Evolutionary conservation across 2,329 filamentous ascomycete genomes (phyloP).

Genomic region (Coniosporium tulheliwenetii): DNA sequence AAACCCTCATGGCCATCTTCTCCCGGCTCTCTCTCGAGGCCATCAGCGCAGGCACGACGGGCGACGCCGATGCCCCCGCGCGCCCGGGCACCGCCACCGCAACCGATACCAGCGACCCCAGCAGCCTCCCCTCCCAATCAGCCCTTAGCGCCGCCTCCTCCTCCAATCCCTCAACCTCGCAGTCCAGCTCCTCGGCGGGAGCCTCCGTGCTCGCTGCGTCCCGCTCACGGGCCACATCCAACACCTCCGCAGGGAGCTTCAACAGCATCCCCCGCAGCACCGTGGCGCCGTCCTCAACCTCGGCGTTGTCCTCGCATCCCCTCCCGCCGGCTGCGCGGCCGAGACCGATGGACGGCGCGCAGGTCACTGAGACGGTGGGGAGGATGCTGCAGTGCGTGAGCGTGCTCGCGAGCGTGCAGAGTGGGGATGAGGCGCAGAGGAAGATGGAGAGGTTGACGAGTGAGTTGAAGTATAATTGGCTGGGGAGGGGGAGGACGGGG

Average conservation of each 20-base stretch:
- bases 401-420: slow-evolving; percentile 65
- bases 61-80: slow-evolving; percentile 11
- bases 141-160: slow-evolving; percentile 48
- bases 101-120: slow-evolving; percentile 58
- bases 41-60: slow-evolving; percentile 24
- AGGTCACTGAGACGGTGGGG: slow-evolving; percentile 87
- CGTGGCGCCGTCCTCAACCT: slow-evolving; percentile 7
- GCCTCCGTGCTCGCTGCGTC: slow-evolving; percentile 12
- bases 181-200: slow-evolving; percentile 18
- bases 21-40: slow-evolving; percentile 79
- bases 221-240: slow-evolving; percentile 70
- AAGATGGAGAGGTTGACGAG: slow-evolving; percentile 74
- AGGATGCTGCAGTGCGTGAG: slow-evolving; percentile 94
- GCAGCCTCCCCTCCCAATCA: slow-evolving; percentile 65
- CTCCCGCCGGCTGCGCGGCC: slow-evolving; percentile 13
- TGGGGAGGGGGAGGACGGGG: slow-evolving; percentile 77
- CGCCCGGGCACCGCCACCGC: slow-evolving; percentile 52
- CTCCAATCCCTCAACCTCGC: slow-evolving; percentile 26
- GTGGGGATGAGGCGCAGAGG: slow-evolving; percentile 54
- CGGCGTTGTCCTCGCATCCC: slow-evolving; percentile 8
- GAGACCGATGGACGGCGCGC: slow-evolving; percentile 45
- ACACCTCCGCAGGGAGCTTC: slow-evolving; percentile 46
- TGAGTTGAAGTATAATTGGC: slow-evolving; percentile 91
- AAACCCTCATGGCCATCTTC: slow-evolving; percentile 77
- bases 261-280: slow-evolving; percentile 20